phyloP scores from a whole-genome alignment of 2,329 filamentous ascomycete species.

The Aspergillus vadensis region DNA sequence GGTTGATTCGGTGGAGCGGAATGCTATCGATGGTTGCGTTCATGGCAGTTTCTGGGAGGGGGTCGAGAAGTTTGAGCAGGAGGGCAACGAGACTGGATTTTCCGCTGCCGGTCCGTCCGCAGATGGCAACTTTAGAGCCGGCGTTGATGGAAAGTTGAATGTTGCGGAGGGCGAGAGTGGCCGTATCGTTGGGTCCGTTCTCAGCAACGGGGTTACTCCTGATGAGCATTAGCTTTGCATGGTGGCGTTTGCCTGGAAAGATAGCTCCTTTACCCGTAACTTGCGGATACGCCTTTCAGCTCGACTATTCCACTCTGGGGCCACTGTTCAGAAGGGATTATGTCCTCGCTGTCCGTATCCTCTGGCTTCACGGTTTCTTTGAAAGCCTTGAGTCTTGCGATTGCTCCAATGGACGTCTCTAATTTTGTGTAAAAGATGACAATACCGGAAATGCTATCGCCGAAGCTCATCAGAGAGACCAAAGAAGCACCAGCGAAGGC shows the following conservation, averaged over 20 bases:
- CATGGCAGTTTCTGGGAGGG: conserved; percentile 28
- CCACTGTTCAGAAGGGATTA: conserved; percentile 1
- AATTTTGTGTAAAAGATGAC: conserved; percentile 15
- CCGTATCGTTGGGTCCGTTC: not conserved
- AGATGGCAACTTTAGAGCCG: conserved; percentile 18
- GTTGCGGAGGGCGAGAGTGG: not conserved
- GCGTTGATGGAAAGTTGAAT: conserved; percentile 2
- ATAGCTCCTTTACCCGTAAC: not conserved
- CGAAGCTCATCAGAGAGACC: conserved; percentile 15
- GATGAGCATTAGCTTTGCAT: not conserved
- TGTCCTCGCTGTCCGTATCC: conserved; percentile 6
- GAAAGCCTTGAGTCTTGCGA: conserved; percentile 10
- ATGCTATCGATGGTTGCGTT: conserved; percentile 49
- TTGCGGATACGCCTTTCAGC: conserved; percentile 6
- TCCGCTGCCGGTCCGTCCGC: conserved; percentile 31
- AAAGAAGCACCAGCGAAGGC: conserved; percentile 14
- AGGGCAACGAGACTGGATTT: conserved; percentile 47
- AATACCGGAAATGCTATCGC: conserved; percentile 9
- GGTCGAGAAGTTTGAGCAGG: conserved; percentile 46
- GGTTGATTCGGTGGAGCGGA: conserved; percentile 37
- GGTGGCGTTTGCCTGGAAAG: not conserved
- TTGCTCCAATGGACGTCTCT: conserved; percentile 15
- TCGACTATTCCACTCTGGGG: conserved; percentile 1
- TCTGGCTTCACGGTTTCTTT: conserved; percentile 7
- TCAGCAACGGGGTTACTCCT: too few species aligned